Base-by-base conservation (phyloP, 2,329 filamentous ascomycete species). In the Metarhizium sp. region DNA sequence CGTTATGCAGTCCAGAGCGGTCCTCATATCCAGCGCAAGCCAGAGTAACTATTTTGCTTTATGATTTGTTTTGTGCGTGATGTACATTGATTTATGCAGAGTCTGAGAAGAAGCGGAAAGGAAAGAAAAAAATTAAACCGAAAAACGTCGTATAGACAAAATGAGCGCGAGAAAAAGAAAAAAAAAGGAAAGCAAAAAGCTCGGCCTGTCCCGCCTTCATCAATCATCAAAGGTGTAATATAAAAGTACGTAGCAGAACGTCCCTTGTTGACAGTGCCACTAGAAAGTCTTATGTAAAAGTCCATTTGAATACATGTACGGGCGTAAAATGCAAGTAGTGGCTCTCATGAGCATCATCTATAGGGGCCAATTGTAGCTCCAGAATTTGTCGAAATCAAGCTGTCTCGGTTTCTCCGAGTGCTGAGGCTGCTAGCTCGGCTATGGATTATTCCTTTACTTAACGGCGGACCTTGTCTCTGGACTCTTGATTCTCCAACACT, bases 341-440 rank as follows among this genome's bases (percentile, higher is more conserved):
- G 64, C 63, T 59, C 59, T 48, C 45, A 30, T 30, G 60, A 64
- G 62, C 60, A 57, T 75, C 66, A 79, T 69, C 77, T 71, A 65
- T 78, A 78, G 56, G 69, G 66, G 59, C 73, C 70, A 14, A 72
- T 69, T 40, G 73, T 67, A 55, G 72, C 68, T 18, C 71, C 68
- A 34, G 76, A 73, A 48, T 55, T 59, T 47, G 64, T 58, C 18
- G 62, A 59, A 51, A 64, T 60, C 54, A 69, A 69, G 60, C 72
- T 75, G 54, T 76, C 74, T 53, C 77, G 73, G 52, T 72, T 73
- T 53, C 72, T 64, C 60, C 74, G 67, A 45, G 67, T 67, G 58
- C 69, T 75, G 54, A 80, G 64, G 61, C 76, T 82, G 58, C 70
- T 71, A 5, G 72, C 70, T 55, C 79, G 73, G 56, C 68, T 71